Percentiles rank a stretch among this genome's conserved stretches.
Evolutionary conservation across 2,329 filamentous ascomycete species (phyloP).

Genomic region (Sarocladiaceae sp.): DNA sequence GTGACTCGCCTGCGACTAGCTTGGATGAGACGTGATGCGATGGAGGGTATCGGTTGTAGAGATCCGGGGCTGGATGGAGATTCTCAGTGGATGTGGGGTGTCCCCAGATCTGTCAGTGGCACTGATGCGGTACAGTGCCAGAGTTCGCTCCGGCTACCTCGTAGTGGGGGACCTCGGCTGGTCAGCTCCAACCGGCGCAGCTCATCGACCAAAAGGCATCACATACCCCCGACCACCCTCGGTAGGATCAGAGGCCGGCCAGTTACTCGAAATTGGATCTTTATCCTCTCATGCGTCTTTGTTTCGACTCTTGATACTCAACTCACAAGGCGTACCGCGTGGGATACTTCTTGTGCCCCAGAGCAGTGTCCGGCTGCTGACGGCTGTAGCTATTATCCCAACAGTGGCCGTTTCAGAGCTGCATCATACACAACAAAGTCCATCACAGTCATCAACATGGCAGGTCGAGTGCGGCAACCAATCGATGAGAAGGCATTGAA

Average conservation of each 20-base stretch:
- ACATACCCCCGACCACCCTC: background rate
- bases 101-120: too few species aligned
- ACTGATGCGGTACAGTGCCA: too few species aligned
- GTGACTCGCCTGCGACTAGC: too few species aligned
- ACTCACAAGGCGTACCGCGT: too few species aligned
- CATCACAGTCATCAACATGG: slow-evolving; percentile 55
- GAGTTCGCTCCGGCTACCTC: background rate
- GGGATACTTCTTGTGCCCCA: too few species aligned
- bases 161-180: slow-evolving; percentile 9
- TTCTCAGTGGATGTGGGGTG: too few species aligned
- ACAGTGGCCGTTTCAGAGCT: background rate
- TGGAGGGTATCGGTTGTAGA: slow-evolving; percentile 4
- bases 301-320: too few species aligned
- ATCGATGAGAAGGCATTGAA: slow-evolving; percentile 78
- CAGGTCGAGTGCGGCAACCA: slow-evolving; percentile 80
- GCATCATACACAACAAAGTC: background rate
- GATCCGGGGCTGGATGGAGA: slow-evolving; percentile 7
- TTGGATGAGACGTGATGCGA: background rate
- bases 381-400: background rate
- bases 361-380: too few species aligned
- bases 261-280: too few species aligned
- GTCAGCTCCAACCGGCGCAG: background rate
- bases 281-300: too few species aligned
- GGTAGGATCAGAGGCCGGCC: too few species aligned
- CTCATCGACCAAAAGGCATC: background rate